Percentiles rank a stretch among this genome's conserved stretches.
phyloP scores from a whole-genome alignment of 1,284 basidiomycete genomes.

The Omphalotus olearius region DNA sequence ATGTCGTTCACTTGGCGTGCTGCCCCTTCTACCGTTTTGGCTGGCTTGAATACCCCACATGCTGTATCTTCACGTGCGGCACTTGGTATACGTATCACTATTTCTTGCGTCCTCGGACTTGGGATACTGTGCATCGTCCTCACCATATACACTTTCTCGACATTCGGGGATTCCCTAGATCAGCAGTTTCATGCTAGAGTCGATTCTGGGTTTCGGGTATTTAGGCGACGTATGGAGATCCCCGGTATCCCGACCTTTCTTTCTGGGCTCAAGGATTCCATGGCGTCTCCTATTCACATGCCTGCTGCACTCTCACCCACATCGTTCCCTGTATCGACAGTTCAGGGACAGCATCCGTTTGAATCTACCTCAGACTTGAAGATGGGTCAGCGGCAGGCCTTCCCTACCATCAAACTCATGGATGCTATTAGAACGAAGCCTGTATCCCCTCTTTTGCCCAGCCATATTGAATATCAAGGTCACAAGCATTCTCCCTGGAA shows the following conservation, averaged over 20 bases:
- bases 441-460: neutral
- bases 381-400: neutral
- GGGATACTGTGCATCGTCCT: neutral
- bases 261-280: too few relatives aligned
- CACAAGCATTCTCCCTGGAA: conserved; percentile 1
- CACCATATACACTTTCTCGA: neutral
- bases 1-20: conserved; percentile 7
- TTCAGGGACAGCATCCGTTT: neutral
- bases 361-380: neutral
- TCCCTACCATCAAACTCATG: conserved; percentile 5
- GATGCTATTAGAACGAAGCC: neutral
- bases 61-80: neutral
- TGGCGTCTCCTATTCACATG: too few relatives aligned
- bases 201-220: too few relatives aligned
- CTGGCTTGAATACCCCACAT: neutral
- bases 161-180: conserved; percentile 2
- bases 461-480: neutral
- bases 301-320: too few relatives aligned
- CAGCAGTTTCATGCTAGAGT: neutral
- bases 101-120: conserved; percentile 1
- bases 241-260: too few relatives aligned
- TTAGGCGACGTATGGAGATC: too few relatives aligned
- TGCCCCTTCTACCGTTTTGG: neutral
- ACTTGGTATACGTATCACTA: neutral
- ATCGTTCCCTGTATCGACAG: neutral